Base-by-base conservation (phyloP, 371 early-diverging fungal genomes). In the Nosema muscidifuracis region DNA sequence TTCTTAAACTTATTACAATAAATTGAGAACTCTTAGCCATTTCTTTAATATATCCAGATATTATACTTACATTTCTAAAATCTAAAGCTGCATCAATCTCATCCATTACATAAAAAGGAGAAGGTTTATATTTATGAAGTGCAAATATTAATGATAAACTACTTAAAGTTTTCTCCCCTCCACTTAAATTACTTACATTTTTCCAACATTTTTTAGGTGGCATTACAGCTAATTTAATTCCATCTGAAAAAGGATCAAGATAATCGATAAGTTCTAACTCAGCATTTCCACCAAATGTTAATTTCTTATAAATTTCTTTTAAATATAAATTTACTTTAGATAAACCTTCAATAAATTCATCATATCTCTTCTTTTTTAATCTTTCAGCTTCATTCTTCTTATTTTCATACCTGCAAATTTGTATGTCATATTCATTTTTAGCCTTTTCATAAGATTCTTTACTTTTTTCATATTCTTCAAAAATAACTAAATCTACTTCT, bases 191-290 rank as follows among this genome's bases (percentile, higher is more conserved):
- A 2, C 92, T 88, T 66, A 98, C 95, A 81, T 94, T 94, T 79
- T 97, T 97, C 99, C 99, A 99, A 70, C 92, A 91, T 86, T 99
- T 97, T 81, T 95, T 95, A 24, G 98, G 99, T 2, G 98, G 98
- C 97, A 97, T 97, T 2, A 99, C 97, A 79, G 91, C 91, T 80
- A 98, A 93, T 30, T 94, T 85, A 55, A 98, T 90, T 10, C 99
- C 99, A 80, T 98, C 98, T 1, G 93, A 91, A 83, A 99, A 99
- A 0, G 99, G 98, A 83, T 98, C 97, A 81, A 97, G 83, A 78
- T 90, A 91, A 78, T 99, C 97, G 1, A 98, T 93, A n/a, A 96
- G 85, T 77, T 99, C 99, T 31, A 99, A 85, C 81, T 98, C 98
- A 0, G 99, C 98, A 82, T 94, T 95, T 20, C 99, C 99, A 22